Evolutionary conservation across 192 early-diverging fungal species (phyloP).

Genomic region (Coemansia sp.): DNA sequence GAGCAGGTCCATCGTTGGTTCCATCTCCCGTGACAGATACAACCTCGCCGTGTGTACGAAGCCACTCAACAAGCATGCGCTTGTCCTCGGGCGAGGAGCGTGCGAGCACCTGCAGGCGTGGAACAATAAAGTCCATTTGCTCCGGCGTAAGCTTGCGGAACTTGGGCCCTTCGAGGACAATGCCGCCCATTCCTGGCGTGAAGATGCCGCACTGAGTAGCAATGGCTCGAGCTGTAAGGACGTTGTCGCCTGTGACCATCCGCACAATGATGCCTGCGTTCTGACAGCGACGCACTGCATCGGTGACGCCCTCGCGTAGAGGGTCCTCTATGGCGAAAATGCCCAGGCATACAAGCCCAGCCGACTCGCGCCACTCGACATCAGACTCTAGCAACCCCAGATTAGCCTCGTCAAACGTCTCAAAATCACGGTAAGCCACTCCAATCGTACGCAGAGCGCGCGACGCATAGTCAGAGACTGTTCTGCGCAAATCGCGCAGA

Average conservation of each 20-base stretch:
- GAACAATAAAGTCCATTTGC: slow-evolving; percentile 92
- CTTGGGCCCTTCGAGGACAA: slow-evolving; percentile 92
- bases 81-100: slow-evolving; percentile 95
- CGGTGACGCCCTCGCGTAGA: slow-evolving; percentile 89
- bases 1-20: slow-evolving; percentile 97
- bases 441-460: slow-evolving; percentile 89
- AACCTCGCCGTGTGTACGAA: slow-evolving; percentile 88
- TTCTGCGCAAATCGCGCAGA: slow-evolving; percentile 43
- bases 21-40: slow-evolving; percentile 99
- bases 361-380: slow-evolving; percentile 51
- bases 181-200: slow-evolving; percentile 71
- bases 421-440: slow-evolving; percentile 82
- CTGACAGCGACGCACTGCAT: slow-evolving; percentile 85
- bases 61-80: slow-evolving; percentile 85
- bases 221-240: slow-evolving; percentile 90
- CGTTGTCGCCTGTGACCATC: slow-evolving; percentile 99
- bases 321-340: slow-evolving; percentile 98
- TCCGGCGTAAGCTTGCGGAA: slow-evolving; percentile 81
- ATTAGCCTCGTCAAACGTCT: slow-evolving; percentile 58
- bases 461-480: slow-evolving; percentile 50
- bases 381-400: slow-evolving; percentile 45
- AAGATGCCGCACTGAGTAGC: slow-evolving; percentile 93
- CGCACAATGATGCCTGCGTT: slow-evolving; percentile 92
- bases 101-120: slow-evolving; percentile 91
- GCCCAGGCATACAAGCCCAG: slow-evolving; percentile 74